Evolutionary conservation across 2,329 filamentous ascomycete genomes (phyloP).

Genomic region (Conoideocrella luteorostrata): DNA sequence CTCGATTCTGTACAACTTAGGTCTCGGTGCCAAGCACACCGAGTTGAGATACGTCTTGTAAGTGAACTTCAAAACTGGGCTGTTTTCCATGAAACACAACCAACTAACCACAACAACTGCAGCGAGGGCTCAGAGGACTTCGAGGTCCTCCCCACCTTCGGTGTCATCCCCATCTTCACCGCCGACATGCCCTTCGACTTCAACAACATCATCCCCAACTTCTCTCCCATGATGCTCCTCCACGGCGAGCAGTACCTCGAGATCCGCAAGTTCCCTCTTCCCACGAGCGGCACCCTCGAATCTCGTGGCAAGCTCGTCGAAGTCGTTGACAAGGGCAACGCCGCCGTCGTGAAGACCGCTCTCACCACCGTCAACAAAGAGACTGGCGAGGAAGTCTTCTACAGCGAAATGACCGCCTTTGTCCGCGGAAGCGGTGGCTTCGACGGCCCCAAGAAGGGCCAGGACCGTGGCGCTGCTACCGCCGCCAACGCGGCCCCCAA

Average conservation of each 20-base stretch:
- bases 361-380: constrained; percentile 78
- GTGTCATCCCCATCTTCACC: constrained; percentile 91
- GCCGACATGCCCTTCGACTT: constrained; percentile 73
- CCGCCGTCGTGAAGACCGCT: constrained; percentile 74
- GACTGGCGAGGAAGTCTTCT: constrained; percentile 86
- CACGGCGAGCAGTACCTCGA: constrained; percentile 99
- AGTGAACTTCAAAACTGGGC: constrained; percentile 14
- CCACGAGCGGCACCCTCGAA: constrained; percentile 70
- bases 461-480: constrained; percentile 73
- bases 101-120: constrained; percentile 6
- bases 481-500: constrained; percentile 72
- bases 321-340: constrained; percentile 91
- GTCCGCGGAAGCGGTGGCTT: constrained; percentile 88
- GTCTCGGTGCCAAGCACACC: constrained; percentile 82
- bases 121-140: constrained; percentile 83
- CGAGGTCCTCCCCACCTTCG: constrained; percentile 90
- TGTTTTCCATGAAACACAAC: background rate
- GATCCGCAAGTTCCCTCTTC: constrained; percentile 84
- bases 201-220: constrained; percentile 84
- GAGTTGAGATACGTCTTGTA: constrained; percentile 80
- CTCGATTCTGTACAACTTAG: constrained; percentile 91
- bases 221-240: constrained; percentile 96
- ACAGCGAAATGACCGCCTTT: constrained; percentile 94
- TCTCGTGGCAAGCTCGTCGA: constrained; percentile 79
- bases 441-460: constrained; percentile 70